Conservation (phyloP, 805 yeast genomes). For the Starmerella sp. region DNA sequence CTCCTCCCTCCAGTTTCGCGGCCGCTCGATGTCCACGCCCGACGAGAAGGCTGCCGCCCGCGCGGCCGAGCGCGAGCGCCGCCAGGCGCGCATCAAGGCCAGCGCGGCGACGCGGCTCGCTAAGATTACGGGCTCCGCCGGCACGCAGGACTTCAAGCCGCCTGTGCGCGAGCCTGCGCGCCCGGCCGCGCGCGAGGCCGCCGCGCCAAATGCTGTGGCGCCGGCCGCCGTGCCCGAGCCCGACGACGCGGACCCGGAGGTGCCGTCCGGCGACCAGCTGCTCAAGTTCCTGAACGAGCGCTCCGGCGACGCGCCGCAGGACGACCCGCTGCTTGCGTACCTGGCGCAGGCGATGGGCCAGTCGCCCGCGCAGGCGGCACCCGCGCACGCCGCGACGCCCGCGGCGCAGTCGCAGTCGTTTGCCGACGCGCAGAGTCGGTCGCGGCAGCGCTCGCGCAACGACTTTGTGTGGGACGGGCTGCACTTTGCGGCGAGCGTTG, state of each 20-base stretch:
- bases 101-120: slow-evolving; percentile 26
- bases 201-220: neutral
- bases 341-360: slow-evolving; percentile 2
- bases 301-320: neutral
- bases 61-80: slow-evolving; percentile 23
- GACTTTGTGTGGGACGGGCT: slow-evolving; percentile 13
- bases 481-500: slow-evolving; percentile 19
- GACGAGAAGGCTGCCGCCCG: slow-evolving; percentile 12
- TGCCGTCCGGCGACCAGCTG: slow-evolving; percentile 14
- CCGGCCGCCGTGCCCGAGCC: neutral
- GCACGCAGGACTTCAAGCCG: slow-evolving; percentile 20
- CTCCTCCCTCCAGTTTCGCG: too few relatives aligned
- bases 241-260: slow-evolving; percentile 8
- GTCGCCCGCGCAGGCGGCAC: neutral
- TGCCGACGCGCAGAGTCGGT: neutral
- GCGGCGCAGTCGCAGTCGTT: neutral
- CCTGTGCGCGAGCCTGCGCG: slow-evolving; percentile 3
- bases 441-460: neutral
- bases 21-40: neutral
- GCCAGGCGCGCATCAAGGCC: slow-evolving; percentile 27
- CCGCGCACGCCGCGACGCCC: neutral
- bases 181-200: neutral
- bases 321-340: slow-evolving; percentile 6
- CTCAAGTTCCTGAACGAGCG: neutral
- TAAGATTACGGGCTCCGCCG: slow-evolving; percentile 25